Conservation (phyloP, 306 rosid genomes). For the Crotalaria pallida region DNA sequence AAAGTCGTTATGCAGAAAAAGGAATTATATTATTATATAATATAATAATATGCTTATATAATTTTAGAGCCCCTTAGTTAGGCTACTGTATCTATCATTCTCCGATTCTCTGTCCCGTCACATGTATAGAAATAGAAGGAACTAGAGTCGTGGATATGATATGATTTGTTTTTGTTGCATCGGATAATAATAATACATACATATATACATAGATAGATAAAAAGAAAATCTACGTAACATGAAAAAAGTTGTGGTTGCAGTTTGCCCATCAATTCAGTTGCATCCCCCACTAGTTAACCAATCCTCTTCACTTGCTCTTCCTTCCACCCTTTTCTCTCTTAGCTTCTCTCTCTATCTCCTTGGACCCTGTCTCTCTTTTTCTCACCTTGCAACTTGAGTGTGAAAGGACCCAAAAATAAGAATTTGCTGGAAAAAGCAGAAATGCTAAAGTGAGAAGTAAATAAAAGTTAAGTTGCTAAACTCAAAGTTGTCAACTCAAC, state of each 20-base stretch:
- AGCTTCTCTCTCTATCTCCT: conserved; percentile 17
- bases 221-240: conserved; percentile 16
- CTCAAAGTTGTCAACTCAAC: conserved; percentile 19
- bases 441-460: conserved; percentile 3
- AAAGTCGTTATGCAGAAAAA: neutral
- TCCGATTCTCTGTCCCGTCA: conserved; percentile 41
- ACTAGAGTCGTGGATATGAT: conserved; percentile 45
- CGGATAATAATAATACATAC: conserved; percentile 45
- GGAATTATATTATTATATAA: too few species aligned
- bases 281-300: conserved; percentile 48
- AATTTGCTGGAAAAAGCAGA: conserved; percentile 19
- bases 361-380: neutral
- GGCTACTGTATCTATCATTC: neutral
- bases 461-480: conserved; percentile 24
- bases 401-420: conserved; percentile 10
- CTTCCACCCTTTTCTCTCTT: neutral
- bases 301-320: conserved; percentile 32
- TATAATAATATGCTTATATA: neutral
- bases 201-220: too few species aligned
- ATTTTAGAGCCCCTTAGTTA: neutral
- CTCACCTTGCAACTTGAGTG: conserved; percentile 44
- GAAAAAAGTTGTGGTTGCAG: conserved; percentile 60
- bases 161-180: conserved; percentile 38
- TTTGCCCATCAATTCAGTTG: conserved; percentile 52
- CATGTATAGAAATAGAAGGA: conserved; percentile 38